A percentile compares a stretch with the other conserved stretches of the same genome.
Conservation (phyloP, 345 rosid species). For the Brassica incana region DNA sequence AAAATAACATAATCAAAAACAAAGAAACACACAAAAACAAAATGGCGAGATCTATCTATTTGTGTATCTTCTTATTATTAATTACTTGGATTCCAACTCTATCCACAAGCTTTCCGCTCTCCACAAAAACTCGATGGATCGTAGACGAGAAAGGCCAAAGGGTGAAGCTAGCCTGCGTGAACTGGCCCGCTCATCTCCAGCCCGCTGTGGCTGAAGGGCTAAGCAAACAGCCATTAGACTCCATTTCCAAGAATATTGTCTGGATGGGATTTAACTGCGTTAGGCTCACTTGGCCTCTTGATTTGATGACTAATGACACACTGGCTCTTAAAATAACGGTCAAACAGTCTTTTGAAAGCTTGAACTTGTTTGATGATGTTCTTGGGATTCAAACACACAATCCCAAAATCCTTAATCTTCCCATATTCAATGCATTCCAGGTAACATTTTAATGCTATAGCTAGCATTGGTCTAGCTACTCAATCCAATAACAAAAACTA, state of each 20-base stretch:
- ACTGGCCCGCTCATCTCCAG: constrained; percentile 70
- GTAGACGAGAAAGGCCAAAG: constrained; percentile 50
- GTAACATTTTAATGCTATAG: constrained; percentile 34
- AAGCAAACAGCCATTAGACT: constrained; percentile 59
- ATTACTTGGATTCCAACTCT: background rate
- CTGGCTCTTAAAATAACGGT: constrained; percentile 51
- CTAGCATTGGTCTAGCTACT: background rate
- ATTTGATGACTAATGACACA: constrained; percentile 55
- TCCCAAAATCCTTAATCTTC: constrained; percentile 63
- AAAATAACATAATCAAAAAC: background rate
- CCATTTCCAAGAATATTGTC: constrained; percentile 39
- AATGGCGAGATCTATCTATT: constrained; percentile 6
- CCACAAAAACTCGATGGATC: constrained; percentile 59
- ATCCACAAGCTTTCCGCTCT: constrained; percentile 43
- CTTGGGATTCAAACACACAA: constrained; percentile 66
- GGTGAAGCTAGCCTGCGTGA: constrained; percentile 69
- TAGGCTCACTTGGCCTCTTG: constrained; percentile 68
- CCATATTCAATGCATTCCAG: constrained; percentile 69
- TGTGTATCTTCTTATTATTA: constrained; percentile 9
- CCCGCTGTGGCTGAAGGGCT: constrained; percentile 71
- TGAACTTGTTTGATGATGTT: constrained; percentile 56
- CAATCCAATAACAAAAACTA: background rate
- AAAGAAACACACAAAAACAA: background rate
- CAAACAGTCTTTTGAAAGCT: constrained; percentile 55
- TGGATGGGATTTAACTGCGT: constrained; percentile 66